These are phyloP conservation scores for Amylocarpus encephaloides DNA, from an alignment of 2,329 filamentous ascomycete genomes.

Conservation along the genomic window DNA sequence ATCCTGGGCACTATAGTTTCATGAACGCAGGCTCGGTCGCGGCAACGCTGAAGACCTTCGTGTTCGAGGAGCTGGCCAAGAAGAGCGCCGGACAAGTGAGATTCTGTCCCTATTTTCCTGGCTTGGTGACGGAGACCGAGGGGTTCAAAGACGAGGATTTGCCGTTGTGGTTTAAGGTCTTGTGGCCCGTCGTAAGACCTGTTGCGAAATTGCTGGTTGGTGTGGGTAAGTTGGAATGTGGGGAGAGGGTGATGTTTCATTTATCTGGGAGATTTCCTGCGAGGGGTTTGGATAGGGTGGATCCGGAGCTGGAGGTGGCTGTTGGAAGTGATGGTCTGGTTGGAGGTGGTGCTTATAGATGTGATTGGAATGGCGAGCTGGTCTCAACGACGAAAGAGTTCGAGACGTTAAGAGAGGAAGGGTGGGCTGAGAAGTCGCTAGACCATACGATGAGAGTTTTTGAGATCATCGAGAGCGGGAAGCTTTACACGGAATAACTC, in stretches of 20 bases:
- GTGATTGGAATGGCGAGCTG: slow-evolving; percentile 8
- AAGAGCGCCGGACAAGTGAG: slow-evolving; percentile 26
- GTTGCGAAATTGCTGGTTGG: slow-evolving; percentile 22
- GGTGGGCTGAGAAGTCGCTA: slow-evolving; percentile 18
- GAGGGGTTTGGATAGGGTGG: slow-evolving; percentile 1
- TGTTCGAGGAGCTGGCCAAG: slow-evolving; percentile 29
- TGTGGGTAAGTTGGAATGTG: slow-evolving; percentile 26
- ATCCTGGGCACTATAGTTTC: slow-evolving; percentile 24
- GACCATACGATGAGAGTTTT: slow-evolving; percentile 24
- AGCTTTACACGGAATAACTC: slow-evolving; percentile 27
- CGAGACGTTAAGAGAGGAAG: slow-evolving; percentile 17
- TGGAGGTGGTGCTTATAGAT: slow-evolving; percentile 27
- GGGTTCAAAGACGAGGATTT: slow-evolving; percentile 24
- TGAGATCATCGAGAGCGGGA: slow-evolving; percentile 20
- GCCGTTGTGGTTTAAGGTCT: slow-evolving; percentile 29
- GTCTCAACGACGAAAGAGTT: slow-evolving; percentile 15
- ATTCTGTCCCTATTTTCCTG: slow-evolving; percentile 31
- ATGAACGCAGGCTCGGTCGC: slow-evolving; percentile 27
- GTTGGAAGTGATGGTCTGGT: slow-evolving; percentile 17
- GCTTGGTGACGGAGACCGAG: slow-evolving; percentile 29
- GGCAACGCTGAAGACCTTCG: slow-evolving; percentile 31
- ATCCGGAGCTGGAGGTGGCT: slow-evolving; percentile 8
- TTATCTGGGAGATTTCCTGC: slow-evolving; percentile 20
- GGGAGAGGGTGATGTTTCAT: slow-evolving; percentile 29
- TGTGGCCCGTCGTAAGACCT: slow-evolving; percentile 27